Conservation (phyloP, 2,329 filamentous ascomycete genomes). For the Botryotinia convoluta region DNA sequence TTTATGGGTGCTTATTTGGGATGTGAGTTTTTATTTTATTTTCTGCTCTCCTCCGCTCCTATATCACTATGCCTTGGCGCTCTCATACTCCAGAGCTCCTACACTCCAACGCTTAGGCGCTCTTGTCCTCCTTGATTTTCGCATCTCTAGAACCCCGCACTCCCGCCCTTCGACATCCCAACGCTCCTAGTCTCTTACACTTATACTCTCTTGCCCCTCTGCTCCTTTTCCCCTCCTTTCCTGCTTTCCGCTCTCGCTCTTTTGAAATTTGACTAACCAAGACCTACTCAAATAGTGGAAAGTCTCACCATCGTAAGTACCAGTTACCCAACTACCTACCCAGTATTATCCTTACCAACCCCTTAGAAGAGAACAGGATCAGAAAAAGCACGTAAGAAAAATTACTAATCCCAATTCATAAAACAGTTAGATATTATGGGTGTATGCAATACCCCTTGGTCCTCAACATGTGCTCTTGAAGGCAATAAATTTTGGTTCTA, state of each 20-base stretch:
- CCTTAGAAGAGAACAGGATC: not conserved
- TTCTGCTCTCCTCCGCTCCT: not conserved
- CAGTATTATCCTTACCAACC: not conserved
- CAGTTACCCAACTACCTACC: not conserved
- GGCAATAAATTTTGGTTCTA: conserved; percentile 70
- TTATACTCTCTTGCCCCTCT: not conserved
- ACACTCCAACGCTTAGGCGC: not conserved
- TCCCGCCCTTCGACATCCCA: no score
- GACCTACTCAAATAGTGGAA: conserved; percentile 48
- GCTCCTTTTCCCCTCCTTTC: not conserved
- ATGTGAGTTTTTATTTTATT: conserved; percentile 22
- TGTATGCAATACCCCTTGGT: conserved; percentile 44
- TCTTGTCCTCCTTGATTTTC: no score
- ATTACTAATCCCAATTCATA: not conserved
- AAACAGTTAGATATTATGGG: conserved; percentile 49
- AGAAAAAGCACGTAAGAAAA: not conserved
- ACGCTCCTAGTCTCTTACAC: no score
- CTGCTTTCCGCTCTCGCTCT: not conserved
- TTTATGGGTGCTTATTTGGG: conserved; percentile 66
- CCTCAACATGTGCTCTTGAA: conserved; percentile 52
- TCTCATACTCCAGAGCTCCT: no score
- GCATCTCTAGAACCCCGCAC: no score
- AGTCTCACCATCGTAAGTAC: conserved; percentile 57
- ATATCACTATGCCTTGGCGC: no score
- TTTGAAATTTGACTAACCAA: not conserved